Evolutionary conservation across 306 rosid genomes (phyloP).

Genomic region (Cyamopsis tetragonoloba): DNA sequence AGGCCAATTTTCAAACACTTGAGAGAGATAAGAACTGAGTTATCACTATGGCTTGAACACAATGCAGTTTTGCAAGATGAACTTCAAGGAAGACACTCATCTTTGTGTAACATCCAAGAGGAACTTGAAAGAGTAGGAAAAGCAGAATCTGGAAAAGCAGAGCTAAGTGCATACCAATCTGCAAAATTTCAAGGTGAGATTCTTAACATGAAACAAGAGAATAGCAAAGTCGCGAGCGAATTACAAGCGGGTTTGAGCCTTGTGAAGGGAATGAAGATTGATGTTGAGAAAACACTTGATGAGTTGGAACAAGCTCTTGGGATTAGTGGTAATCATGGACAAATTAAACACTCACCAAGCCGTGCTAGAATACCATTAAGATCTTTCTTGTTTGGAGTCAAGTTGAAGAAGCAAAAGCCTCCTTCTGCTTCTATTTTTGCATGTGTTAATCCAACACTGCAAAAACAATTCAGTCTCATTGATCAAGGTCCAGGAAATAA

Average conservation of each 20-base stretch:
- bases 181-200: constrained; percentile 95
- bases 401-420: constrained; percentile 69
- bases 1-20: constrained; percentile 77
- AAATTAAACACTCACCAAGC: constrained; percentile 22
- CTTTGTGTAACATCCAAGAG: constrained; percentile 57
- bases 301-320: constrained; percentile 58
- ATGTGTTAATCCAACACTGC: constrained; percentile 57
- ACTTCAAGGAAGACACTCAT: constrained; percentile 50
- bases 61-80: constrained; percentile 68
- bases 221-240: constrained; percentile 65
- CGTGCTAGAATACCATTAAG: constrained; percentile 69
- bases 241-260: constrained; percentile 62
- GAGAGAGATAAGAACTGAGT: constrained; percentile 82
- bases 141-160: constrained; percentile 9
- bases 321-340: constrained; percentile 8
- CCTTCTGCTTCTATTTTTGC: constrained; percentile 46
- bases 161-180: constrained; percentile 53
- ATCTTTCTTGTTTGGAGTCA: constrained; percentile 89
- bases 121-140: constrained; percentile 52
- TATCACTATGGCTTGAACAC: constrained; percentile 88
- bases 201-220: constrained; percentile 85
- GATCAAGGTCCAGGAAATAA: constrained; percentile 21
- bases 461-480: constrained; percentile 42
- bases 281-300: constrained; percentile 64
- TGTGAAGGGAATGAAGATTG: constrained; percentile 51